These are phyloP conservation scores for Citrus mangshanensis DNA, from an alignment of 345 rosid genomes.

Conservation along the genomic window DNA sequence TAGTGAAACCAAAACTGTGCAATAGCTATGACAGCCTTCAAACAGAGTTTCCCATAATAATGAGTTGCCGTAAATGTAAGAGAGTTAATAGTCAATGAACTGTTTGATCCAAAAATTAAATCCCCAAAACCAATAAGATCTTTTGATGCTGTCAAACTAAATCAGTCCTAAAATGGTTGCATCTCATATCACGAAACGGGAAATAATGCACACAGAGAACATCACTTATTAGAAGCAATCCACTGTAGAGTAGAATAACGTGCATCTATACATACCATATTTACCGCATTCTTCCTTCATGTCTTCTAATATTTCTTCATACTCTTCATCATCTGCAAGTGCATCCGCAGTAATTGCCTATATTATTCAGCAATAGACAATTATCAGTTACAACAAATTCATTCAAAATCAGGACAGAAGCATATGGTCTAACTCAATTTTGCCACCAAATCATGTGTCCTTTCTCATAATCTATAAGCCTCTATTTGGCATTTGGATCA, in stretches of 20 bases:
- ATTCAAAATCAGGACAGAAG: not conserved
- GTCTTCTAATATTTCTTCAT: slow-evolving; percentile 33
- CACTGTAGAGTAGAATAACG: not conserved
- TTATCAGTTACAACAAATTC: not conserved
- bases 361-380: not conserved
- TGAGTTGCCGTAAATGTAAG: not conserved
- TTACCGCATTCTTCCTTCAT: slow-evolving; percentile 33
- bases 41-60: not conserved
- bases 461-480: not conserved
- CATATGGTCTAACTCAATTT: not conserved
- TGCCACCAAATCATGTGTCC: not conserved
- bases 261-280: slow-evolving; percentile 19
- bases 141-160: not conserved
- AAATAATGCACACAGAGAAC: not conserved
- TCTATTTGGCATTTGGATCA: not conserved
- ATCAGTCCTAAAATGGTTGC: not conserved
- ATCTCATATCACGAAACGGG: not conserved
- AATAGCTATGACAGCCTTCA: not conserved
- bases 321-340: slow-evolving; percentile 27
- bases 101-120: not conserved
- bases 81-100: not conserved
- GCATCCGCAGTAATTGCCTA: slow-evolving; percentile 28
- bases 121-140: not conserved
- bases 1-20: not conserved
- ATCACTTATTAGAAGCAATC: not conserved